Conservation (phyloP, 2,329 filamentous ascomycete genomes). For the Colletotrichum destructivum region DNA sequence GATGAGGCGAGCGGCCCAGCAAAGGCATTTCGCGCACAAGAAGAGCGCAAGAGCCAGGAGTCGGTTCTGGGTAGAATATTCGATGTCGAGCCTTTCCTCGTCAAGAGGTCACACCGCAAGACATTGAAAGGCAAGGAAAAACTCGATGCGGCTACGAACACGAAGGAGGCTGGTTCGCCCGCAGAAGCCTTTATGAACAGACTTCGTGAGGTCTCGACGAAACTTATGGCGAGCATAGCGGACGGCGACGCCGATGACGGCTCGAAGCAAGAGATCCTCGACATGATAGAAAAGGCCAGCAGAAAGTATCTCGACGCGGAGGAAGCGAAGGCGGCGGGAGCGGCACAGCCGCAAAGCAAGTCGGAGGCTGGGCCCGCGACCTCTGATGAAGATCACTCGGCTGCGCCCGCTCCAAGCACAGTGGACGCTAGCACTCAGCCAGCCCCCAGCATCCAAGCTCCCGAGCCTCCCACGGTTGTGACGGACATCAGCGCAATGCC, state of each 20-base stretch:
- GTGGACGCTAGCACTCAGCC: background rate
- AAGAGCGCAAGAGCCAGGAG: slow-evolving; percentile 70
- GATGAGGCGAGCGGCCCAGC: slow-evolving; percentile 55
- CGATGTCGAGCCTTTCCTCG: slow-evolving; percentile 60
- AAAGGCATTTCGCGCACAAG: slow-evolving; percentile 63
- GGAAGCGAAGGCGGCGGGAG: slow-evolving; percentile 46
- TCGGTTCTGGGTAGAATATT: slow-evolving; percentile 67
- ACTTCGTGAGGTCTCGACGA: slow-evolving; percentile 58
- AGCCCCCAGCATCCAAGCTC: background rate
- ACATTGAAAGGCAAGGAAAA: slow-evolving; percentile 42
- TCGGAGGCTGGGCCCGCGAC: background rate
- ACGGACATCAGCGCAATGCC: background rate
- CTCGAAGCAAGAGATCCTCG: slow-evolving; percentile 63
- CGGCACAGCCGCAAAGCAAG: background rate
- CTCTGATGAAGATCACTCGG: slow-evolving; percentile 15
- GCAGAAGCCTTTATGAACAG: slow-evolving; percentile 54
- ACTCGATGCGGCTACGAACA: background rate
- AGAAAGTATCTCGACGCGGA: slow-evolving; percentile 64
- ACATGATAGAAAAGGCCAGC: slow-evolving; percentile 66
- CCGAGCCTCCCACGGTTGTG: background rate
- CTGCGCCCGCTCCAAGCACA: background rate
- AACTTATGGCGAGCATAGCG: slow-evolving; percentile 59
- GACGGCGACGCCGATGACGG: slow-evolving; percentile 48
- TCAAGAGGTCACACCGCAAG: slow-evolving; percentile 52
- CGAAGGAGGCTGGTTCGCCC: slow-evolving; percentile 29